Conservation (phyloP, 2,329 filamentous ascomycete species). For the Pseudocercospora macadamiae region DNA sequence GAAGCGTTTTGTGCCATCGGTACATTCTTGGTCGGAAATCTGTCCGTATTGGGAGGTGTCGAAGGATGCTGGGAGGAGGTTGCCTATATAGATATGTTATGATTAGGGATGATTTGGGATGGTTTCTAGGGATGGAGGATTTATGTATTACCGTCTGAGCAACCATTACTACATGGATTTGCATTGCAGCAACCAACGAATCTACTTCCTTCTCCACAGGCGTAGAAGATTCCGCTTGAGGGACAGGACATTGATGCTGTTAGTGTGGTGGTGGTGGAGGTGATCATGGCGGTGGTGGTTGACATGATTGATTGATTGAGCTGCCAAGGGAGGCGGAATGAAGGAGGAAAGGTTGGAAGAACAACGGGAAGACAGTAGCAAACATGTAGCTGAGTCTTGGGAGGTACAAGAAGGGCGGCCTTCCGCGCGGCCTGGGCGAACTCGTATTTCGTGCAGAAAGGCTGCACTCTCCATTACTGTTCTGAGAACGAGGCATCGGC, state of each 20-base stretch:
- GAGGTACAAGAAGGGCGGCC: not conserved
- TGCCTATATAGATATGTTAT: too few species aligned
- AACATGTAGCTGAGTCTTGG: not conserved
- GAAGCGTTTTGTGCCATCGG: conserved; percentile 10
- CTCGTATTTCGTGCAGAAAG: not conserved
- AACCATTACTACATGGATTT: conserved; percentile 11
- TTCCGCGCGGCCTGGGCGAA: not conserved
- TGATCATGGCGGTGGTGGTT: not conserved
- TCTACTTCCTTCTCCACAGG: conserved; percentile 5
- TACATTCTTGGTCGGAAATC: conserved; percentile 14
- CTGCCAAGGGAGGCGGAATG: too few species aligned
- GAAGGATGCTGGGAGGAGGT: conserved; percentile 5
- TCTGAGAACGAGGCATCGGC: too few species aligned
- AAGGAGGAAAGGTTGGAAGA: too few species aligned
- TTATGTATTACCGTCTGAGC: conserved; percentile 11
- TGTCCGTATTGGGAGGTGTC: conserved; percentile 5
- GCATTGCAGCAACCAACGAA: conserved; percentile 18
- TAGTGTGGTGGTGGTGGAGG: not conserved
- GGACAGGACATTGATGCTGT: conserved; percentile 12
- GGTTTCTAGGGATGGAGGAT: too few species aligned
- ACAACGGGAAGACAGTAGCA: not conserved
- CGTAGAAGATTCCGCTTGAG: conserved; percentile 9
- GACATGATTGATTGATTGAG: not conserved
- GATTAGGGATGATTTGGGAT: too few species aligned
- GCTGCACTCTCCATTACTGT: too few species aligned